Evolutionary conservation across 176 grass and related monocot genomes (phyloP), one percentile per base, ranked within the genome.

Genomic region (Oryza officinalis): DNA sequence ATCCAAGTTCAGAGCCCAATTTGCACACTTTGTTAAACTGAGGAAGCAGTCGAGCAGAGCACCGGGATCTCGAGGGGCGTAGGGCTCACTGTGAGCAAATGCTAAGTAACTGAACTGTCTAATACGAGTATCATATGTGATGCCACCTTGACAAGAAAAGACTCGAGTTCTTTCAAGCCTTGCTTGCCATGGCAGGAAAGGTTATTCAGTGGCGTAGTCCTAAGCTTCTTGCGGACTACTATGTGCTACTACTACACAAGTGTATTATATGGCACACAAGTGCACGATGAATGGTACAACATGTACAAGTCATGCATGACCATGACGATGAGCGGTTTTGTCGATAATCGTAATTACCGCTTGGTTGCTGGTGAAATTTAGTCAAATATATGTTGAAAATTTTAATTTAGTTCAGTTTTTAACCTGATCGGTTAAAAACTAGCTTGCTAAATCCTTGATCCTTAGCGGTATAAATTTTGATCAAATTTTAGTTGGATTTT

Each of bases 161-260:
- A 4, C 43, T 20, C 86, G 18, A 41, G 41, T 25, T 30, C 79
- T 37, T 13, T 14, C 57, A 43, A 32, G 13, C 67, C 18, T 90
- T 86, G 79, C 84, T 90, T 90, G 74, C 45, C 31, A 47, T 41
- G 0, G 1, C 15, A 38, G 41, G 78, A 75, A 89, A 86, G 88
- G 60, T 28, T 12, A 37, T 46, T 60, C 60, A 46, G 47, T 46
- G 31, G 10, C 2, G 32, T 68, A 6, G 2, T 23, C 35, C 8
- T 30, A 49, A 35, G 37, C 44, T 64, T 63, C 14, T 10, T 49
- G n/a, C 2, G 25, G 7, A 38, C 31, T 13, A 37, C 17, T 12
- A 35, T 32, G 17, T 20, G 17, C 49, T 6, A 52, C 49, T 20
- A 14, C 46, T 17, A 20, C 49, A 52, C 49, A 52, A 52, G 49